A percentile compares a stretch with the other conserved stretches of the same genome.
phyloP scores from a whole-genome alignment of 2,329 filamentous ascomycete species.

The Colletotrichum trifolii region DNA sequence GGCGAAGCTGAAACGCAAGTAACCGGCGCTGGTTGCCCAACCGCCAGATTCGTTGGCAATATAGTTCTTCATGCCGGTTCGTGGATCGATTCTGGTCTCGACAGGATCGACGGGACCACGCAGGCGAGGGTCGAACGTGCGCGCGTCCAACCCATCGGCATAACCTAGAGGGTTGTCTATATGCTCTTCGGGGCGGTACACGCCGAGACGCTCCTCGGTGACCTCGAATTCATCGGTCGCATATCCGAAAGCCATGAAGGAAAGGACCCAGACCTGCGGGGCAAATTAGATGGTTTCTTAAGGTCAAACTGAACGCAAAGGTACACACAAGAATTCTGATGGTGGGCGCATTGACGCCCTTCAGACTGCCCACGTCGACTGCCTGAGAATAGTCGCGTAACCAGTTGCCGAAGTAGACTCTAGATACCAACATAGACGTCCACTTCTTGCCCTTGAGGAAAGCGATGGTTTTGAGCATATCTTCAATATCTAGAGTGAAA shows the following conservation, averaged over 20 bases:
- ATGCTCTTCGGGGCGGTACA: conserved; percentile 81
- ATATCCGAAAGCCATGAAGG: conserved; percentile 85
- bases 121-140: conserved; percentile 82
- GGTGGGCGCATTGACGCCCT: conserved; percentile 81
- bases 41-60: conserved; percentile 89
- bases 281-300: conserved; percentile 21
- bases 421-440: conserved; percentile 81
- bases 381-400: conserved; percentile 87
- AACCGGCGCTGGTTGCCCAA: conserved; percentile 92
- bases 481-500: conserved; percentile 73
- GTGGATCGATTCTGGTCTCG: conserved; percentile 78
- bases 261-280: conserved; percentile 77
- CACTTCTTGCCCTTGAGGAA: conserved; percentile 87
- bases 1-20: conserved; percentile 79
- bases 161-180: conserved; percentile 87
- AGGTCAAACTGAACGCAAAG: background rate
- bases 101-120: conserved; percentile 79
- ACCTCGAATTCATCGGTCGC: conserved; percentile 90
- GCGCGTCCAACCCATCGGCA: conserved; percentile 86
- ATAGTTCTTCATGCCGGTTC: conserved; percentile 99
- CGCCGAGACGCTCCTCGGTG: conserved; percentile 81
- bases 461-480: conserved; percentile 80
- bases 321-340: conserved; percentile 74
- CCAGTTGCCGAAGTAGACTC: conserved; percentile 90
- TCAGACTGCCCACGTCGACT: conserved; percentile 82